Evolutionary conservation across 192 early-diverging fungal genomes (phyloP).

Genomic region (Backusella australiensis): DNA sequence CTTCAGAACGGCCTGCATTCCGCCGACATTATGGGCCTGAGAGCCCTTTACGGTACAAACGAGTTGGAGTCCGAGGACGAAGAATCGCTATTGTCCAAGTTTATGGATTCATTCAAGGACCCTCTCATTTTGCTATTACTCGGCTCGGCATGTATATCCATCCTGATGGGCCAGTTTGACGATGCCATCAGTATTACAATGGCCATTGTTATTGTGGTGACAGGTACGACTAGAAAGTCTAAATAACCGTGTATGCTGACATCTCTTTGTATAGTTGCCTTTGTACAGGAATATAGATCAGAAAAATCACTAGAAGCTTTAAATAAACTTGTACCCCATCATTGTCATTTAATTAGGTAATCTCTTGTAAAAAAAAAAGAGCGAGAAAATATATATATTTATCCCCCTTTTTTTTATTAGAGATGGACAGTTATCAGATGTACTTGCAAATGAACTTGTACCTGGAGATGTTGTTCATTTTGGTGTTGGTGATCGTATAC

Average conservation of each 20-base stretch:
- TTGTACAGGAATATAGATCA: conserved; percentile 86
- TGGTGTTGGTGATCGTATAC: conserved; percentile 87
- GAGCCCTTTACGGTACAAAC: conserved; percentile 57
- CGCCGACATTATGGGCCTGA: conserved; percentile 40
- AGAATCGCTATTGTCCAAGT: conserved; percentile 68
- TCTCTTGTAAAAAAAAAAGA: not conserved
- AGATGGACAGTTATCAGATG: conserved; percentile 49
- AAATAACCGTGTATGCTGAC: not conserved
- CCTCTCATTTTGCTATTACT: conserved; percentile 79
- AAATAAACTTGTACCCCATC: conserved; percentile 83
- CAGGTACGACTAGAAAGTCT: conserved; percentile 42
- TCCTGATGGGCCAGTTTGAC: conserved; percentile 72
- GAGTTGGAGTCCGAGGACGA: conserved; percentile 66
- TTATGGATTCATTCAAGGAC: conserved; percentile 78
- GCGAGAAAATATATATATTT: not conserved
- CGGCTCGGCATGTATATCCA: conserved; percentile 67
- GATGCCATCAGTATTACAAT: conserved; percentile 85
- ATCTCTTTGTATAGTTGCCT: conserved; percentile 58
- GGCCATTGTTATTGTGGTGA: conserved; percentile 74
- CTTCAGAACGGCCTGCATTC: conserved; percentile 40
- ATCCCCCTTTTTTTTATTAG: conserved; percentile 31
- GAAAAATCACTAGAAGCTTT: conserved; percentile 83
- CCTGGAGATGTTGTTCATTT: conserved; percentile 91
- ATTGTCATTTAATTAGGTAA: conserved; percentile 79
- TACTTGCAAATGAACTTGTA: conserved; percentile 82